Evolutionary conservation across 1,284 basidiomycete species (phyloP).

Genomic region (Apiotrichum gracile): DNA sequence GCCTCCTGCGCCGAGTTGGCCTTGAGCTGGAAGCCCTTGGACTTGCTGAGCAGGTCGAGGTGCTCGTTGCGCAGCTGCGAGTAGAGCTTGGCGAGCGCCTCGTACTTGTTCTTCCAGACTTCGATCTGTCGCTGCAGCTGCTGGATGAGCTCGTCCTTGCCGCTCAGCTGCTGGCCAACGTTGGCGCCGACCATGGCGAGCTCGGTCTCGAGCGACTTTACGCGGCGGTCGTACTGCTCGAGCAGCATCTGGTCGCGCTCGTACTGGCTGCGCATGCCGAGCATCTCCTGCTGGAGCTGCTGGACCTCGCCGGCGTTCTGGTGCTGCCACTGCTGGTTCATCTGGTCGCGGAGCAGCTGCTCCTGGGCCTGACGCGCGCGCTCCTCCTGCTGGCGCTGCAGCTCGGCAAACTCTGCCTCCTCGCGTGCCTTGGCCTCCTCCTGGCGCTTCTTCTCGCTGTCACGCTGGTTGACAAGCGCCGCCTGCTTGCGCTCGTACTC

Average conservation of each 20-base stretch:
- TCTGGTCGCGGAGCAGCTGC: constrained; percentile 79
- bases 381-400: constrained; percentile 59
- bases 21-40: constrained; percentile 96
- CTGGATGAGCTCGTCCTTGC: constrained; percentile 93
- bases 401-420: constrained; percentile 78
- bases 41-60: constrained; percentile 93
- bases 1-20: constrained; percentile 98
- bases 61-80: constrained; percentile 96
- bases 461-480: constrained; percentile 68
- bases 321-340: constrained; percentile 55
- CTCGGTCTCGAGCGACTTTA: constrained; percentile 93
- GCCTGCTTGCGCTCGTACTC: constrained; percentile 95
- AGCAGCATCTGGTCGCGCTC: constrained; percentile 97
- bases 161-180: constrained; percentile 76
- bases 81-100: constrained; percentile 96
- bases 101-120: constrained; percentile 98
- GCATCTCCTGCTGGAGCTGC: constrained; percentile 81
- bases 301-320: constrained; percentile 49
- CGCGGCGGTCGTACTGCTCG: constrained; percentile 94
- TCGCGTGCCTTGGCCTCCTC: constrained; percentile 73
- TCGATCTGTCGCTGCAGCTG: constrained; percentile 96
- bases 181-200: constrained; percentile 72
- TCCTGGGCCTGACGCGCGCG: constrained; percentile 82
- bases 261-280: constrained; percentile 93
- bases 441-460: constrained; percentile 73